Evolutionary conservation across 1,284 basidiomycete genomes (phyloP).

Genomic region (Schizophyllum commune): DNA sequence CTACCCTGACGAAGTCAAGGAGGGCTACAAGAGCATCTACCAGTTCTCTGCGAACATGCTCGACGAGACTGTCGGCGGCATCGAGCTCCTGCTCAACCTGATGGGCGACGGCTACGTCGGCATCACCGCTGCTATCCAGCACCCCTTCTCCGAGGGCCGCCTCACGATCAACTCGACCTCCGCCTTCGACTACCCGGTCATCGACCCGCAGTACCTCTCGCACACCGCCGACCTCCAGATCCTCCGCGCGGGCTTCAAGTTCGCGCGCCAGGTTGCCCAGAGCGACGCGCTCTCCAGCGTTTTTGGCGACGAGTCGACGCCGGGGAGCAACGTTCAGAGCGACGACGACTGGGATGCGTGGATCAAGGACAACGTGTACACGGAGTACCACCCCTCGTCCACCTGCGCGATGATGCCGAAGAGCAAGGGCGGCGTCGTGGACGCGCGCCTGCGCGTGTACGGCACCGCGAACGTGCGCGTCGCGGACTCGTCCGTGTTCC

Average conservation of each 20-base stretch:
- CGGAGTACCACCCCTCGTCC: constrained; percentile 40
- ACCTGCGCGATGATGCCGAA: constrained; percentile 39
- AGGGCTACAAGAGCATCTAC: constrained; percentile 61
- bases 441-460: constrained; percentile 31
- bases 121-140: constrained; percentile 6
- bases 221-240: constrained; percentile 47
- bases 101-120: neutral
- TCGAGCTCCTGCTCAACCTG: neutral
- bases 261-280: constrained; percentile 36
- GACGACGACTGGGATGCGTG: constrained; percentile 43
- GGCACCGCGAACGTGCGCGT: constrained; percentile 40
- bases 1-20: constrained; percentile 40
- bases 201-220: constrained; percentile 42
- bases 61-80: constrained; percentile 5
- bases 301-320: constrained; percentile 30
- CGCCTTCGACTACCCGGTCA: constrained; percentile 30
- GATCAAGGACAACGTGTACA: constrained; percentile 26
- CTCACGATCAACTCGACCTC: constrained; percentile 31
- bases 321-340: constrained; percentile 30
- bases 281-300: constrained; percentile 30
- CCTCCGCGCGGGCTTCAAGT: constrained; percentile 51
- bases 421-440: constrained; percentile 34
- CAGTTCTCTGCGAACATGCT: constrained; percentile 13
- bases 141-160: constrained; percentile 12
- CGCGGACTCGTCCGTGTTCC: constrained; percentile 47